These are phyloP conservation scores for Cryptococcus deneoformans DNA, from an alignment of 1,284 basidiomycete genomes.

Conservation along the genomic window DNA sequence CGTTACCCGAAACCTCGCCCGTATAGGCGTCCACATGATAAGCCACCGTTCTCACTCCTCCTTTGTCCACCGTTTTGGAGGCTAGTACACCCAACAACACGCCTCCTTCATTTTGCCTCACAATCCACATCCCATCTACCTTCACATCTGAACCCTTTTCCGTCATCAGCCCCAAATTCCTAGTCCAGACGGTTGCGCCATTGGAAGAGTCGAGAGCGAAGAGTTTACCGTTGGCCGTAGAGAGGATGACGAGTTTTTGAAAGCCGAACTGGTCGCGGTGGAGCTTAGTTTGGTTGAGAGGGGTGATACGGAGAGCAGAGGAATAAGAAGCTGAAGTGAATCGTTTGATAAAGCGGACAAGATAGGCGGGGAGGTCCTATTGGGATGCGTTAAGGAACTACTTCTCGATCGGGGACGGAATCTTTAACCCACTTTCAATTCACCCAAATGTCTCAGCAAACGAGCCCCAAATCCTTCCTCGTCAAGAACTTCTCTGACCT, in stretches of 20 bases:
- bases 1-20: slow-evolving; percentile 54
- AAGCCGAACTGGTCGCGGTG: slow-evolving; percentile 82
- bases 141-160: slow-evolving; percentile 32
- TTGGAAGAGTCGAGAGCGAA: slow-evolving; percentile 78
- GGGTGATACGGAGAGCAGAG: slow-evolving; percentile 49
- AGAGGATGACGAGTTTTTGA: slow-evolving; percentile 74
- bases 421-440: slow-evolving; percentile 45
- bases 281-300: slow-evolving; percentile 46
- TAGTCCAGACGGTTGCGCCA: slow-evolving; percentile 73
- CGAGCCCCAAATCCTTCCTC: slow-evolving; percentile 61
- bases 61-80: slow-evolving; percentile 3
- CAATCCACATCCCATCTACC: slow-evolving; percentile 33
- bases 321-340: slow-evolving; percentile 71
- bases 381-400: too few species aligned
- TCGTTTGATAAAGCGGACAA: slow-evolving; percentile 64
- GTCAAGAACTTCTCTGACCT: slow-evolving; percentile 49
- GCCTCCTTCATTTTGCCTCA: slow-evolving; percentile 25
- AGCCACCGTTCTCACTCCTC: slow-evolving; percentile 53
- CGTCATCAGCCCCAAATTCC: slow-evolving; percentile 51
- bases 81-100: too few species aligned
- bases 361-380: slow-evolving; percentile 64
- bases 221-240: slow-evolving; percentile 69
- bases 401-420: too few species aligned
- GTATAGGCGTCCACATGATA: slow-evolving; percentile 78
- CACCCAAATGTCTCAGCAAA: slow-evolving; percentile 60